phyloP scores from a whole-genome alignment of 139 green algal genomes.

The Chlorella sp. region DNA sequence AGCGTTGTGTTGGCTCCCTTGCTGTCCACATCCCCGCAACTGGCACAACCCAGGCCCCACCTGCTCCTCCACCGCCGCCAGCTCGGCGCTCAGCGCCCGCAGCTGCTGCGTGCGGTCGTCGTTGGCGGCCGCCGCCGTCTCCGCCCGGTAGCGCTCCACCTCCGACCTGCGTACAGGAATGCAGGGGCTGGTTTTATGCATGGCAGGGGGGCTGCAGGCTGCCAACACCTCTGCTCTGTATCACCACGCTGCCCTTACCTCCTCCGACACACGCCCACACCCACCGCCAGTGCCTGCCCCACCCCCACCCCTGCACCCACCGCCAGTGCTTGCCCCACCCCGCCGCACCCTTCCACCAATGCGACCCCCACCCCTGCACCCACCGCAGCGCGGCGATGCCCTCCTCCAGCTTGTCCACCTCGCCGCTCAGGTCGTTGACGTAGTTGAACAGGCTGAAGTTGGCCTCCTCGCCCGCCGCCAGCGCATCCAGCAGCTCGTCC shows the following conservation, averaged over 20 bases:
- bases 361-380: neutral
- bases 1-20: no score
- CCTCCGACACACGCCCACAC: no score
- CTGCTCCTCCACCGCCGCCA: constrained; percentile 48
- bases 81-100: constrained; percentile 42
- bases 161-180: neutral
- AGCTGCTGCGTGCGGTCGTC: neutral
- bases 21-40: no score
- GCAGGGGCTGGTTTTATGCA: no score
- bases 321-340: neutral
- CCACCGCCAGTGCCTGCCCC: no score
- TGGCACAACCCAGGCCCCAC: neutral
- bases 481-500: constrained; percentile 54
- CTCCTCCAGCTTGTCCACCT: constrained; percentile 62
- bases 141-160: constrained; percentile 12
- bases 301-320: no score
- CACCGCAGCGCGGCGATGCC: constrained; percentile 38
- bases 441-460: constrained; percentile 69
- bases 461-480: constrained; percentile 50
- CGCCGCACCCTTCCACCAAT: neutral
- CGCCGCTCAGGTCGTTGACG: constrained; percentile 48
- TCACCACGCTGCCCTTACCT: no score
- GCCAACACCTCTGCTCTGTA: neutral
- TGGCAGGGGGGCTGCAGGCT: no score
- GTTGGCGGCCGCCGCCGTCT: constrained; percentile 14